Percentiles rank a stretch among this genome's conserved stretches.
phyloP scores from a whole-genome alignment of 768 basidiomycete species.

The Rhodotorula taiwanensis region DNA sequence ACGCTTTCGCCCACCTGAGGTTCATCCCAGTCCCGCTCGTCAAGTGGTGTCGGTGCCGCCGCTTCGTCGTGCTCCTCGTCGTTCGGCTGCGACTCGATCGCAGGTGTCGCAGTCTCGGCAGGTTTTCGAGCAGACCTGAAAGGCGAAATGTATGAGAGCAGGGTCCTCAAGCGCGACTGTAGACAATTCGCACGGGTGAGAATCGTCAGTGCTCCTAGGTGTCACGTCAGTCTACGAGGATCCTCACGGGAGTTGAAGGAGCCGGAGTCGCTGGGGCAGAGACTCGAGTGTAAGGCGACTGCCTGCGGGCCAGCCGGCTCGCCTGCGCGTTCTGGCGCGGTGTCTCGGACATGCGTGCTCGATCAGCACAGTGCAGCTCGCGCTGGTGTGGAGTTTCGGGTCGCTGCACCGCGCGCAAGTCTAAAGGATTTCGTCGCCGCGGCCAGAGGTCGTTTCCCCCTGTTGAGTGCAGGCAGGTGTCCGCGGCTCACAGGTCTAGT shows the following conservation, averaged over 20 bases:
- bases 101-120: background rate
- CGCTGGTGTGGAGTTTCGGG: too few species aligned
- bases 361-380: too few species aligned
- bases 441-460: too few species aligned
- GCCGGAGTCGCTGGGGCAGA: background rate
- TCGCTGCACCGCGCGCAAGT: too few species aligned
- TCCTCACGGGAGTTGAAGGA: slow-evolving; percentile 7
- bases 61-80: slow-evolving; percentile 6
- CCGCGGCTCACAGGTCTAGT: too few species aligned
- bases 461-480: too few species aligned
- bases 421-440: too few species aligned
- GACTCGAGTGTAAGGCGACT: slow-evolving; percentile 9
- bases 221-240: background rate
- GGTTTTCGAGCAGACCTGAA: slow-evolving; percentile 7
- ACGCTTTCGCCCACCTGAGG: background rate
- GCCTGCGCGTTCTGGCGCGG: slow-evolving; percentile 11
- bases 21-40: slow-evolving; percentile 1
- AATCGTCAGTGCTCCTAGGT: background rate
- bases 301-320: slow-evolving; percentile 15
- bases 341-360: slow-evolving; percentile 12
- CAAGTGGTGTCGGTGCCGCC: slow-evolving; percentile 13
- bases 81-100: background rate
- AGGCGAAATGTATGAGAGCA: slow-evolving; percentile 30
- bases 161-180: slow-evolving; percentile 21
- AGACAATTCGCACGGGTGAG: background rate